Base-by-base conservation (phyloP, 176 grass and related monocot genomes). In the Alloteropsis semialata region DNA sequence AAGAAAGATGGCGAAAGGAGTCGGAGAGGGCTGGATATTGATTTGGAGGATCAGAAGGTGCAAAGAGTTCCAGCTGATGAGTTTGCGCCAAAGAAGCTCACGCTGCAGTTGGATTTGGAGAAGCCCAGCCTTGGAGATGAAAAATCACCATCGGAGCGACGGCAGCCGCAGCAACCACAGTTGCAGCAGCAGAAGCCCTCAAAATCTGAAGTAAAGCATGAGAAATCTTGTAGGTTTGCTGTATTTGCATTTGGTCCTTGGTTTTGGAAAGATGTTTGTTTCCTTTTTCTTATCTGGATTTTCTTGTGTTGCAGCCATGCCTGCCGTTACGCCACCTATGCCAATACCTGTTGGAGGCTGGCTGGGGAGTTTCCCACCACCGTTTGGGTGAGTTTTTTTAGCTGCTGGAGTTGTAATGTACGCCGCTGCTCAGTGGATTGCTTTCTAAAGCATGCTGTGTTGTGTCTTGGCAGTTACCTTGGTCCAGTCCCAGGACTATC, bases 91-190 rank as follows among this genome's bases (percentile, higher is more conserved):
- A 98, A 86, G 87, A 96, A 99, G 79, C 79, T 84, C 42, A 87
- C 72, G 8, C 83, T 94, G 67, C 96, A 93, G 32, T 74, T 94
- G 62, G 97, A 99, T 96, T 92, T 99, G 85, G 93, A 99, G 83
- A 96, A 96, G 79, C 87, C 87, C 8, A 65, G 84, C 71, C 55
- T 80, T 10, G 75, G 85, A 57, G 83, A 87, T 1, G 78, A 87
- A 38, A 94, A 92, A 67, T 82, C 83, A 1, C 90, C 83, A 73
- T 67, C 66, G 0, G 88, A 90, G 54, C 79, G 74, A 5, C 59
- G 79, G 48, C 88, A 74, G 61, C 48, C 41, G 32, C 62, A 72
- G 62, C 56, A 27, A 54, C 77, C 9, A 25, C 68, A 59, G 33
- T 14, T 32, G 19, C 87, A 88, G 48, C 89, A 92, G 42, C 39